Evolutionary conservation across 495 filamentous ascomycete genomes (phyloP).

Genomic region (Penicillium diatomitis): DNA sequence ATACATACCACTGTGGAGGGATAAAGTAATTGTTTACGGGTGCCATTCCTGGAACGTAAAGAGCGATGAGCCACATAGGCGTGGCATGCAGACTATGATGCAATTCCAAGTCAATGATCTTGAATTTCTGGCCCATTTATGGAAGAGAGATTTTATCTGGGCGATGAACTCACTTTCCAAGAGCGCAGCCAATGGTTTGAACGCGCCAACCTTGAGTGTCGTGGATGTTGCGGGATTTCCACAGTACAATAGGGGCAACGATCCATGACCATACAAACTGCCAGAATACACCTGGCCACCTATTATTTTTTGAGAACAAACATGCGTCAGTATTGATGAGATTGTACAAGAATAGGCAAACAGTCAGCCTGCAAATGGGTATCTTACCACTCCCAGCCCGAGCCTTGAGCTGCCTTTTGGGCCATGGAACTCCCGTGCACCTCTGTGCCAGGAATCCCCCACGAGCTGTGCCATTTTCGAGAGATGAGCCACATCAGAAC

Average conservation of each 20-base stretch:
- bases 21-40: conserved; percentile 44
- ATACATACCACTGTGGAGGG: conserved; percentile 47
- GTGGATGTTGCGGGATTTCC: conserved; percentile 41
- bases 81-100: conserved; percentile 44
- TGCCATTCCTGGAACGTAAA: conserved; percentile 50
- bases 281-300: conserved; percentile 53
- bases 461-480: conserved; percentile 54
- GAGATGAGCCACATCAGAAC: conserved; percentile 56
- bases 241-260: conserved; percentile 39
- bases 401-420: conserved; percentile 29
- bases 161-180: conserved; percentile 29
- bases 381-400: conserved; percentile 57
- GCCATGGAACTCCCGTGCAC: conserved; percentile 28
- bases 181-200: conserved; percentile 52
- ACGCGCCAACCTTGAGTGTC: conserved; percentile 62
- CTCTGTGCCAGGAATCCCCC: conserved; percentile 41
- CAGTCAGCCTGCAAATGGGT: background rate
- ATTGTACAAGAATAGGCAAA: no score
- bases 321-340: background rate
- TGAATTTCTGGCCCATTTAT: background rate
- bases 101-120: background rate
- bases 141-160: no score
- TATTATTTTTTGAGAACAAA: conserved; percentile 7
- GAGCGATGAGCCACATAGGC: conserved; percentile 54
- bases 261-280: conserved; percentile 57